These are phyloP conservation scores for Scutellaria minor DNA, from an alignment of 257 asterid species.

Conservation along the genomic window DNA sequence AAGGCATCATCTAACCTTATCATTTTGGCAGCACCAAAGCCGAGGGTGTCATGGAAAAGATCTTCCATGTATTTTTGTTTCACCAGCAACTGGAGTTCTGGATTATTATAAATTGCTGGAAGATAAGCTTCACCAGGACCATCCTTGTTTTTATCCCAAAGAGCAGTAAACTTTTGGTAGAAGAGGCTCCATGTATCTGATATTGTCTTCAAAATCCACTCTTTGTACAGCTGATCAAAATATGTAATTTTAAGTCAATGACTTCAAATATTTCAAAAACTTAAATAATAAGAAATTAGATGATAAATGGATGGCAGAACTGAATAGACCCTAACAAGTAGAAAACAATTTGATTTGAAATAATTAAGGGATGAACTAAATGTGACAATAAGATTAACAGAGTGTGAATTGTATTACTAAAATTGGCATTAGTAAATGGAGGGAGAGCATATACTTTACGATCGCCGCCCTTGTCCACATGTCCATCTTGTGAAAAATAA, in stretches of 20 bases:
- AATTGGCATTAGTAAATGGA: slow-evolving; percentile 2
- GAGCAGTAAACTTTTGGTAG: slow-evolving; percentile 68
- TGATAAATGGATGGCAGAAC: not conserved
- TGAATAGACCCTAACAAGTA: not conserved
- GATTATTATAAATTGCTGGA: slow-evolving; percentile 71
- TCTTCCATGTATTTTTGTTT: slow-evolving; percentile 74
- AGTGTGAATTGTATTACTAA: not conserved
- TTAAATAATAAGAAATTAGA: not conserved
- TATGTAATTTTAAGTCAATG: not conserved
- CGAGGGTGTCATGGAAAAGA: slow-evolving; percentile 81
- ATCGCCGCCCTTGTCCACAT: slow-evolving; percentile 63
- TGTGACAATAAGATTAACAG: slow-evolving; percentile 10
- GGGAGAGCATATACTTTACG: slow-evolving; percentile 57
- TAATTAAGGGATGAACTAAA: not conserved
- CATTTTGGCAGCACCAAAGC: slow-evolving; percentile 98
- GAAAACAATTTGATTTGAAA: slow-evolving; percentile 9
- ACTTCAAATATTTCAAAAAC: not conserved
- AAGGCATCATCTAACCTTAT: slow-evolving; percentile 59
- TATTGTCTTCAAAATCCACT: slow-evolving; percentile 85
- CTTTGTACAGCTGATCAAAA: slow-evolving; percentile 63
- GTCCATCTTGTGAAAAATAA: slow-evolving; percentile 96
- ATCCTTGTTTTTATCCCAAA: slow-evolving; percentile 89
- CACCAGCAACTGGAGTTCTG: slow-evolving; percentile 61
- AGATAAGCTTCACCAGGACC: slow-evolving; percentile 98
- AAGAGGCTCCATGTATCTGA: slow-evolving; percentile 91